Conservation (phyloP, 2,329 filamentous ascomycete species). For the Pseudogymnoascus sp. region DNA sequence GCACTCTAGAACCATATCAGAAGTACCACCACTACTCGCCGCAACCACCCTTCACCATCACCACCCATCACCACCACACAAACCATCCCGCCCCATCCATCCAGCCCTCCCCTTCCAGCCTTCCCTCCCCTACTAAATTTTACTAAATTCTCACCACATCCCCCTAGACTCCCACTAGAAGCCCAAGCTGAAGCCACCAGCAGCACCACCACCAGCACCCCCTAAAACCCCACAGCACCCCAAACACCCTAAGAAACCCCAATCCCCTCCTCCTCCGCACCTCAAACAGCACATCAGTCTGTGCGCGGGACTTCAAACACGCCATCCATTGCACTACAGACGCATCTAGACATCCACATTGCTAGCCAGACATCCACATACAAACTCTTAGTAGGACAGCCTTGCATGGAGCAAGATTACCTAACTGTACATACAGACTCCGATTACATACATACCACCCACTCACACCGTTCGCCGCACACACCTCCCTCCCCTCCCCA, state of each 20-base stretch:
- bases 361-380: too few relatives aligned
- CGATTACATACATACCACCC: background rate
- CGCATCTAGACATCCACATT: background rate
- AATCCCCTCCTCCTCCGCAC: background rate
- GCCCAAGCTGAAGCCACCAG: background rate
- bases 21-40: background rate
- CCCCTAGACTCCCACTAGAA: background rate
- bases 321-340: background rate
- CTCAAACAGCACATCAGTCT: background rate
- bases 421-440: background rate
- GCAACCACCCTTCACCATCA: too few relatives aligned
- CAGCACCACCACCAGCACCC: background rate
- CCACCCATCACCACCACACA: background rate
- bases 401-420: too few relatives aligned
- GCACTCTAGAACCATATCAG: background rate
- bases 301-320: background rate
- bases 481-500: background rate
- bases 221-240: background rate
- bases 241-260: background rate
- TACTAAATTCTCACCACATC: background rate
- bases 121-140: too few relatives aligned
- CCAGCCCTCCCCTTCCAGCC: too few relatives aligned
- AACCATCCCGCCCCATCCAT: background rate
- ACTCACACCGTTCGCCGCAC: background rate
- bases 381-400: too few relatives aligned